phyloP scores from a whole-genome alignment of 2,329 filamentous ascomycete genomes.

The Ophiostoma sp. region DNA sequence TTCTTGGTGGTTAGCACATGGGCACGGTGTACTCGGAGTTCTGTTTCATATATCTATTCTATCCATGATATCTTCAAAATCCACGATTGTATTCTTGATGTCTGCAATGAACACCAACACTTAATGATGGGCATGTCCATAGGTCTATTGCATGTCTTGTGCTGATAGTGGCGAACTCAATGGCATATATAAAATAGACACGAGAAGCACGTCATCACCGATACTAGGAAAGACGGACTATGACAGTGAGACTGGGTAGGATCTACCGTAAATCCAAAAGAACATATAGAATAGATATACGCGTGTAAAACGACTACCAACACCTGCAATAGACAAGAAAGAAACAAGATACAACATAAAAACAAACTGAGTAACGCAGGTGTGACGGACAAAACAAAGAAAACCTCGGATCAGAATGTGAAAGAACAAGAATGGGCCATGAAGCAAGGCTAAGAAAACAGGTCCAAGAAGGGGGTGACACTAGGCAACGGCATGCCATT shows the following conservation, averaged over 20 bases:
- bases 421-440: background rate
- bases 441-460: background rate
- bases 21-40: slow-evolving; percentile 6
- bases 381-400: background rate
- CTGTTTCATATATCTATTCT: background rate
- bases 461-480: background rate
- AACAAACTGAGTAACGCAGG: background rate
- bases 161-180: too few relatives aligned
- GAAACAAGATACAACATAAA: background rate
- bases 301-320: background rate
- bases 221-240: background rate
- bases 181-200: too few relatives aligned
- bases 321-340: slow-evolving; percentile 6
- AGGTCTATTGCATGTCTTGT: too few relatives aligned
- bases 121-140: too few relatives aligned
- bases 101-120: background rate
- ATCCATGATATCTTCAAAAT: too few relatives aligned
- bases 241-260: background rate
- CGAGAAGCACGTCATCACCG: too few relatives aligned
- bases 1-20: slow-evolving; percentile 6
- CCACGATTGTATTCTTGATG: too few relatives aligned
- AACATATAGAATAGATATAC: background rate
- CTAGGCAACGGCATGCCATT: background rate
- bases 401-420: background rate
- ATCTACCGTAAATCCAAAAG: slow-evolving; percentile 3